Percentiles rank a stretch among this genome's conserved stretches.
These are phyloP conservation scores for Beauveria varroae DNA, from an alignment of 2,329 filamentous ascomycete genomes.

Conservation along the genomic window DNA sequence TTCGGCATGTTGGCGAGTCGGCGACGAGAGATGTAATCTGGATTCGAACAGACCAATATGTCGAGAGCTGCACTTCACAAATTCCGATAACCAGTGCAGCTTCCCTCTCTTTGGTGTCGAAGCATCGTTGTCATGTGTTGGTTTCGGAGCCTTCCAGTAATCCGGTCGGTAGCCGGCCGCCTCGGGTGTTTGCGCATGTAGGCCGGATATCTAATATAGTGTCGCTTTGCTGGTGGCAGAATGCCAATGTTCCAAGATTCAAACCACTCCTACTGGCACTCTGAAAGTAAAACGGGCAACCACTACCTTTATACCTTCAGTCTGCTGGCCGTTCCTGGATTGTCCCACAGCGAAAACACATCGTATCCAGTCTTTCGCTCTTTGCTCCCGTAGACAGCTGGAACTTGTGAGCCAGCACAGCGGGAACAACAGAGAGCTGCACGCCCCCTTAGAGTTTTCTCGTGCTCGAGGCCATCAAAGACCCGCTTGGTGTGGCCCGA, in stretches of 20 bases:
- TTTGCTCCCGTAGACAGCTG: neutral
- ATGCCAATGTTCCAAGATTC: neutral
- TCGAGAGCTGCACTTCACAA: neutral
- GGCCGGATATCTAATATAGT: neutral
- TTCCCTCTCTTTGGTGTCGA: neutral
- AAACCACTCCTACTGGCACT: neutral
- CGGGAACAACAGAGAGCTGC: neutral
- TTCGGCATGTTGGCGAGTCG: neutral
- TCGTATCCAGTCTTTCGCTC: slow-evolving; percentile 10
- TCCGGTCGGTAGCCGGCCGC: slow-evolving; percentile 9
- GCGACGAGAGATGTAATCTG: neutral
- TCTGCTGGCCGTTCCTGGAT: slow-evolving; percentile 2
- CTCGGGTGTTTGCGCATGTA: slow-evolving; percentile 2
- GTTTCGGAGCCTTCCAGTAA: neutral
- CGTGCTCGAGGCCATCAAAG: neutral
- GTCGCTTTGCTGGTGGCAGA: neutral
- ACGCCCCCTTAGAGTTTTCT: slow-evolving; percentile 1
- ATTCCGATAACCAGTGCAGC: neutral
- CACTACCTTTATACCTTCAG: slow-evolving; percentile 10
- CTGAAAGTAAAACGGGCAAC: neutral
- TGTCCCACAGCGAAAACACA: slow-evolving; percentile 9
- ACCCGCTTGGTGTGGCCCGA: slow-evolving; percentile 5
- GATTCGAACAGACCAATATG: neutral
- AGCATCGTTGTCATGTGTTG: neutral
- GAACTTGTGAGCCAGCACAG: neutral